Evolutionary conservation across 202 grass and related monocot genomes (phyloP).

Genomic region (Eragrostis tef): DNA sequence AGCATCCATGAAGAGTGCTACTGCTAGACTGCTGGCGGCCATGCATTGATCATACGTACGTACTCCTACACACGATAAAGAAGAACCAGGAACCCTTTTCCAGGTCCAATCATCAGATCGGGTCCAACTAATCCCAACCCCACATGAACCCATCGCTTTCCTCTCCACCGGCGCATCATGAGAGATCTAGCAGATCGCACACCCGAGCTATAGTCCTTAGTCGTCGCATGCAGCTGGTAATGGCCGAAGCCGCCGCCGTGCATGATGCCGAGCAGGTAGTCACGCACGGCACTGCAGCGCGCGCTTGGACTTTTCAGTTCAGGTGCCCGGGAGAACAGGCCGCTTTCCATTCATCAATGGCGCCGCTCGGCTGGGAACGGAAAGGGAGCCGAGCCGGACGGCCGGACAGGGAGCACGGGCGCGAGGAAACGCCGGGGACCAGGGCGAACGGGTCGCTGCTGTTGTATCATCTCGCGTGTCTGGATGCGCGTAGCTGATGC

Average conservation of each 20-base stretch:
- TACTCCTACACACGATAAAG: not conserved
- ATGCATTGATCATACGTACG: not conserved
- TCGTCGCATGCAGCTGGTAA: not conserved
- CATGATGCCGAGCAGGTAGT: not conserved
- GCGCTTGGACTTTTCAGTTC: not conserved
- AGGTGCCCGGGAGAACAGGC: constrained; percentile 2
- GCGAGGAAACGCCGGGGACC: not conserved
- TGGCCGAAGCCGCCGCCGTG: not conserved
- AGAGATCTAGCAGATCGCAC: not conserved
- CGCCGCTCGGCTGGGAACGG: not conserved
- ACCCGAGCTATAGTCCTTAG: too few relatives aligned
- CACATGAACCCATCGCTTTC: not conserved
- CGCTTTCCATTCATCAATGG: not conserved
- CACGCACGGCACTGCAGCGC: too few relatives aligned
- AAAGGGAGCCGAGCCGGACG: not conserved
- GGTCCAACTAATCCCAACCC: not conserved
- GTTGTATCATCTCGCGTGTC: not conserved
- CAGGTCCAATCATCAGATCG: not conserved
- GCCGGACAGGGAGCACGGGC: not conserved
- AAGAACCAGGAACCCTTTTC: not conserved
- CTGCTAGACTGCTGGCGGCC: not conserved
- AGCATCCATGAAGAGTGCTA: not conserved
- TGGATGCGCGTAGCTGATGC: not conserved
- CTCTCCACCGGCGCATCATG: not conserved
- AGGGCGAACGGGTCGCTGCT: not conserved